Conservation (phyloP, 1,284 basidiomycete genomes). For the Naganishia cerealis region DNA sequence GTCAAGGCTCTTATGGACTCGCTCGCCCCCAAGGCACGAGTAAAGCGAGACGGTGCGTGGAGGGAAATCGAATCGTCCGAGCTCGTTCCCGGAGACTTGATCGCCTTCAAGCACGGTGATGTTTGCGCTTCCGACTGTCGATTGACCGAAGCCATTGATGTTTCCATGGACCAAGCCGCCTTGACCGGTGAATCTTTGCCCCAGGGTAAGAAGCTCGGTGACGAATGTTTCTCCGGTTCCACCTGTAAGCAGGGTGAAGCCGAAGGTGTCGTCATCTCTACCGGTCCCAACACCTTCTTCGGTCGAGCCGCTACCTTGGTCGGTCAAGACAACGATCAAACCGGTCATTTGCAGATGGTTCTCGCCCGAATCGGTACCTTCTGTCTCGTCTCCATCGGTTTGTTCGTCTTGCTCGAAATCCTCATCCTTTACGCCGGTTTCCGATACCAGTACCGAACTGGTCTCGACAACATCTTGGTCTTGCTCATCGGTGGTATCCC, state of each 20-base stretch:
- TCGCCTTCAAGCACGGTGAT: slow-evolving; percentile 97
- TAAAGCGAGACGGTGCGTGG: slow-evolving; percentile 80
- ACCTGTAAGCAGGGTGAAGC: slow-evolving; percentile 97
- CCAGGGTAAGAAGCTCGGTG: slow-evolving; percentile 81
- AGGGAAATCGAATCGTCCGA: slow-evolving; percentile 80
- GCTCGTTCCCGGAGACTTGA: slow-evolving; percentile 89
- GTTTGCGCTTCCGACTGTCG: slow-evolving; percentile 94
- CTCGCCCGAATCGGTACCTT: slow-evolving; percentile 93
- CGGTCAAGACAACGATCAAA: slow-evolving; percentile 91
- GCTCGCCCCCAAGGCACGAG: slow-evolving; percentile 92
- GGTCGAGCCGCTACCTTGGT: slow-evolving; percentile 92
- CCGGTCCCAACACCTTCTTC: slow-evolving; percentile 93
- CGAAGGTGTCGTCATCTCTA: slow-evolving; percentile 94
- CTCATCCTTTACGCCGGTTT: slow-evolving; percentile 83
- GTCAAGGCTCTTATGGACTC: slow-evolving; percentile 99
- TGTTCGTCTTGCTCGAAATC: slow-evolving; percentile 87
- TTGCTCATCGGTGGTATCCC: slow-evolving; percentile 98
- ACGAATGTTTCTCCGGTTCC: slow-evolving; percentile 96
- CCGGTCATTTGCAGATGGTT: slow-evolving; percentile 96
- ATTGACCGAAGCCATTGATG: slow-evolving; percentile 90
- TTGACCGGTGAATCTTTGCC: slow-evolving; percentile 95
- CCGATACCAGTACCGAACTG: slow-evolving; percentile 84
- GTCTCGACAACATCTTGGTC: slow-evolving; percentile 93
- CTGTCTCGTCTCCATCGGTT: slow-evolving; percentile 89
- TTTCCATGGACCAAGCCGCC: slow-evolving; percentile 94